Evolutionary conservation across 805 yeast species (phyloP).

Genomic region (Yamadazyma sp.): DNA sequence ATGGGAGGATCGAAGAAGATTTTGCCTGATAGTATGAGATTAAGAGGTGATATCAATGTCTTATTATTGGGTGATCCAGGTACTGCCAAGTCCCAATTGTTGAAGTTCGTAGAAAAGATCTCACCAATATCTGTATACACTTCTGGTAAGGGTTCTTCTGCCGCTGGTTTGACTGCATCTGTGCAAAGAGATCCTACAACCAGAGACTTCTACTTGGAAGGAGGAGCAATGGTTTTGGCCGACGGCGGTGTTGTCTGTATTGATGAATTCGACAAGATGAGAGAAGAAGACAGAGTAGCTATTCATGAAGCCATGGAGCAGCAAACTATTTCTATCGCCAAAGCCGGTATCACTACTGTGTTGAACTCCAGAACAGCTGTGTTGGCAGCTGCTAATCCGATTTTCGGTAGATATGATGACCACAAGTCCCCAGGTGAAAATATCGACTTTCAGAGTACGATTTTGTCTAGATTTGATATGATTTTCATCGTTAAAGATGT

Average conservation of each 20-base stretch:
- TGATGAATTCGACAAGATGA: constrained; percentile 98
- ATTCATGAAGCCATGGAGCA: constrained; percentile 99
- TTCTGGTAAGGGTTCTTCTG: constrained; percentile 98
- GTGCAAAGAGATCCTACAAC: constrained; percentile 90
- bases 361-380: constrained; percentile 95
- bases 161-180: constrained; percentile 98
- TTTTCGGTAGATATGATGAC: constrained; percentile 95
- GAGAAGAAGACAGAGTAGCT: constrained; percentile 98
- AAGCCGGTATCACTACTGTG: constrained; percentile 97
- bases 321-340: constrained; percentile 97
- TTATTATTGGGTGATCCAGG: constrained; percentile 96
- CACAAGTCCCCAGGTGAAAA: constrained; percentile 96
- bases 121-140: constrained; percentile 95
- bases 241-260: constrained; percentile 99
- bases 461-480: constrained; percentile 97
- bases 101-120: constrained; percentile 92
- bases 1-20: constrained; percentile 94
- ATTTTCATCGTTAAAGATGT: constrained; percentile 95
- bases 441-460: constrained; percentile 95
- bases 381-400: constrained; percentile 96
- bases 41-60: constrained; percentile 96
- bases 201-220: constrained; percentile 92
- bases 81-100: constrained; percentile 94
- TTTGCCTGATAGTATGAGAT: constrained; percentile 92
- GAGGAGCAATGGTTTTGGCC: constrained; percentile 99